Evolutionary conservation across 352 stramenopile genomes (phyloP).

Genomic region (Phytophthora pluvialis): DNA sequence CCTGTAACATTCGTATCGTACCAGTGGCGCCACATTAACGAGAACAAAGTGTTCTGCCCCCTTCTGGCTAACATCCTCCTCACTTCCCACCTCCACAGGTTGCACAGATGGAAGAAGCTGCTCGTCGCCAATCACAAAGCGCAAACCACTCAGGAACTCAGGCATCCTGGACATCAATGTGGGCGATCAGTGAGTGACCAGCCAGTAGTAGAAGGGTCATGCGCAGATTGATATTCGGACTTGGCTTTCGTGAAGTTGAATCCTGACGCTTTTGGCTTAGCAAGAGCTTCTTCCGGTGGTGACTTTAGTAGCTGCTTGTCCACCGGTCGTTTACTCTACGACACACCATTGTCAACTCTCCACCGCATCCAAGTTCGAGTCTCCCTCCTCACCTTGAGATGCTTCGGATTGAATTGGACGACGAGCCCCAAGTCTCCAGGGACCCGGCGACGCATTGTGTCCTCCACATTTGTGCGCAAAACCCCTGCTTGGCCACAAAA

Average conservation of each 20-base stretch:
- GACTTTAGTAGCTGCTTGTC: conserved; percentile 36
- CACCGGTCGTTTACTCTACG: conserved; percentile 50
- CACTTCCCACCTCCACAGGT: conserved; percentile 1
- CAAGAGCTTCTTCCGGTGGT: background rate
- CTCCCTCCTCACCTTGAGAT: conserved; percentile 37
- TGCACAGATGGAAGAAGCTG: conserved; percentile 23
- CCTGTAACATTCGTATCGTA: conserved; percentile 20
- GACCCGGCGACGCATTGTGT: conserved; percentile 43
- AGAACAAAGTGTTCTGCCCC: conserved; percentile 47
- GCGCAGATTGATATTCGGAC: conserved; percentile 25
- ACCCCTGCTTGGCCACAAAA: conserved; percentile 28
- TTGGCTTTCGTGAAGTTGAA: conserved; percentile 78
- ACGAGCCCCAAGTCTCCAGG: conserved; percentile 42
- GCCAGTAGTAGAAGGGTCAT: no score
- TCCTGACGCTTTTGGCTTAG: conserved; percentile 4
- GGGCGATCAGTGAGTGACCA: background rate
- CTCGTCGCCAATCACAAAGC: conserved; percentile 16
- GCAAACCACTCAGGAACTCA: conserved; percentile 59
- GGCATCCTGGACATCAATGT: conserved; percentile 29
- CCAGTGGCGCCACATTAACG: conserved; percentile 74
- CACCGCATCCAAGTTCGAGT: background rate
- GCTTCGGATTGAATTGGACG: conserved; percentile 53
- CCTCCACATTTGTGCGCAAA: conserved; percentile 44
- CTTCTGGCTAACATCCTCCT: background rate
- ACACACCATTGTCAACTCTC: background rate